Conservation (phyloP, 2,329 filamentous ascomycete genomes). For the Colletotrichum echinochloae region DNA sequence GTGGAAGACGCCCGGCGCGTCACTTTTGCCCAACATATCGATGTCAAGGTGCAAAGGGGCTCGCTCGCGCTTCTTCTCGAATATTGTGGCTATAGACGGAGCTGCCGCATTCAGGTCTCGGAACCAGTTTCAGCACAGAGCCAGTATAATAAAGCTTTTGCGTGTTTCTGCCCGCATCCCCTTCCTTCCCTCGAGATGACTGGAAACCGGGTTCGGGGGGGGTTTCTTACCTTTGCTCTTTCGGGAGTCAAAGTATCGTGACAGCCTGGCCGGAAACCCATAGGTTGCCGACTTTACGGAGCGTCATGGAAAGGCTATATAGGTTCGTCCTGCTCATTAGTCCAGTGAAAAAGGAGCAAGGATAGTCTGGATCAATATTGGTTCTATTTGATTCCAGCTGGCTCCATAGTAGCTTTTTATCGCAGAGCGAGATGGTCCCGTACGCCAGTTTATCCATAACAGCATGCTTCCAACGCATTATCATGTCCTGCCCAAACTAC, state of each 20-base stretch:
- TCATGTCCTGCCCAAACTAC: not conserved
- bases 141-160: too few species aligned
- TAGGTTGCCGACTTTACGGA: not conserved
- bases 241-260: not conserved
- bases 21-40: not conserved
- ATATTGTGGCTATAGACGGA: not conserved
- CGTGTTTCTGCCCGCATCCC: not conserved
- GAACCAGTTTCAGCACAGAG: not conserved
- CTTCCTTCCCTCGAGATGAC: not conserved
- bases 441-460: not conserved
- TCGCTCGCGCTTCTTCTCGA: not conserved
- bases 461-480: not conserved
- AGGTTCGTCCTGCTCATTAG: not conserved
- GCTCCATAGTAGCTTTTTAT: too few species aligned
- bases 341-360: not conserved
- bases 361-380: not conserved
- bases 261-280: not conserved
- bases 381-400: too few species aligned
- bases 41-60: too few species aligned
- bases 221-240: not conserved
- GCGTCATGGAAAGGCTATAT: not conserved
- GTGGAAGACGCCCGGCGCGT: not conserved
- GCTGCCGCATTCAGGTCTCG: not conserved
- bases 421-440: too few species aligned
- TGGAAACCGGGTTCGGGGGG: not conserved